phyloP scores from a whole-genome alignment of 805 yeast species.

The Isabelozyma heimii region DNA sequence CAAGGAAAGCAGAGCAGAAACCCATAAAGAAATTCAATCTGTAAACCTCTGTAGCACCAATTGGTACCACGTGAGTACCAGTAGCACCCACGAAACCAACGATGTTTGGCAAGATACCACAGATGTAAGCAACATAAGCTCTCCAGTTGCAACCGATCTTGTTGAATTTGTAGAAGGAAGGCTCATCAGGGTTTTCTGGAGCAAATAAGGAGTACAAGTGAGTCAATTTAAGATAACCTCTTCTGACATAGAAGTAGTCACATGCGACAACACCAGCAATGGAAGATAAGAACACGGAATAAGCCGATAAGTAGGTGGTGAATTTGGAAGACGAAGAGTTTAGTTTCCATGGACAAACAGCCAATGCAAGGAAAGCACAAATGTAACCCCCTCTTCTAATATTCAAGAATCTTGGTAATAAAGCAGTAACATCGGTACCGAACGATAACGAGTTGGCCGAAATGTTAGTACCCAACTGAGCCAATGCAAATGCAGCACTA shows the following conservation, averaged over 20 bases:
- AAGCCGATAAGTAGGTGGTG: constrained; percentile 43
- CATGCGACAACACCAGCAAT: constrained; percentile 42
- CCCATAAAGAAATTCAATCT: constrained; percentile 77
- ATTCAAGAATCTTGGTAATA: constrained; percentile 37
- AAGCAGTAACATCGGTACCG: constrained; percentile 41
- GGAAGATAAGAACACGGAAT: constrained; percentile 42
- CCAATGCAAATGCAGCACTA: constrained; percentile 37
- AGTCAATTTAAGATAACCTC: constrained; percentile 62
- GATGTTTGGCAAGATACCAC: constrained; percentile 80
- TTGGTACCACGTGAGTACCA: constrained; percentile 65
- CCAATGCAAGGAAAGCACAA: constrained; percentile 39
- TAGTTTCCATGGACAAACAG: constrained; percentile 43
- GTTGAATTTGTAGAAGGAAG: constrained; percentile 57
- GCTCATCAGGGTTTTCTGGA: constrained; percentile 25
- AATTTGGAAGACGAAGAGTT: constrained; percentile 36
- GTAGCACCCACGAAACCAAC: constrained; percentile 87
- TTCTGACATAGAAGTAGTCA: constrained; percentile 56
- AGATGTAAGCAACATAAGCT: constrained; percentile 74
- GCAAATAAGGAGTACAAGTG: constrained; percentile 58
- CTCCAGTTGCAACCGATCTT: constrained; percentile 76
- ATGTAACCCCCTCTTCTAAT: constrained; percentile 41
- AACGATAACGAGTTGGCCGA: constrained; percentile 41
- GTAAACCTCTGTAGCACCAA: constrained; percentile 74
- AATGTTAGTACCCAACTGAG: constrained; percentile 42
- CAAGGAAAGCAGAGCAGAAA: constrained; percentile 53